A percentile compares a stretch with the other conserved stretches of the same genome.
Conservation (phyloP, 352 stramenopile genomes). For the Globisporangium canariense region DNA sequence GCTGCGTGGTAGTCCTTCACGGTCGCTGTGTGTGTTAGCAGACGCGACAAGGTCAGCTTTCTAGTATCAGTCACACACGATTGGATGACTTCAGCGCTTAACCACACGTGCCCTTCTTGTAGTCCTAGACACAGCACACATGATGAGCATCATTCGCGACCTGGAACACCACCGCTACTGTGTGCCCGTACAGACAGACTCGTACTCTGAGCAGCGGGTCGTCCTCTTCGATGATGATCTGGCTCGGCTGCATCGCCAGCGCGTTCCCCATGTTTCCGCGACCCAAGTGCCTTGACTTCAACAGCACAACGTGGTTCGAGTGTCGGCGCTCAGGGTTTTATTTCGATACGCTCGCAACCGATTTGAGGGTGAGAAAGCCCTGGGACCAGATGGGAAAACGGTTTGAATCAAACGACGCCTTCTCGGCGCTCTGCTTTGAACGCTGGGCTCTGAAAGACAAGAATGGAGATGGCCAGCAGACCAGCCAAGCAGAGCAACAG, state of each 20-base stretch:
- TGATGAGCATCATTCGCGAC: not conserved
- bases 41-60: not conserved
- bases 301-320: not conserved
- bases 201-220: constrained; percentile 36
- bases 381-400: not conserved
- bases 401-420: not conserved
- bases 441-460: not conserved
- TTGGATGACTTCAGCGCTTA: too few species aligned
- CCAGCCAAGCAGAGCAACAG: not conserved
- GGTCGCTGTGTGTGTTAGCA: constrained; percentile 17
- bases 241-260: constrained; percentile 24
- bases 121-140: constrained; percentile 20
- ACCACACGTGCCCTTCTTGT: constrained; percentile 23
- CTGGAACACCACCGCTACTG: not conserved
- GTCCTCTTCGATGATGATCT: constrained; percentile 49
- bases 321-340: not conserved
- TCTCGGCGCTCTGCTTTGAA: not conserved
- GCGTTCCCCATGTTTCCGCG: constrained; percentile 37
- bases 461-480: constrained; percentile 1
- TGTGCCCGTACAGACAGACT: not conserved
- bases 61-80: not conserved
- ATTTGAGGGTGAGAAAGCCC: not conserved
- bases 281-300: not conserved
- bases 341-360: too few species aligned
- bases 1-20: constrained; percentile 42